Evolutionary conservation across 2,329 filamentous ascomycete species (phyloP).

Genomic region (Trematosphaeria pertusa): DNA sequence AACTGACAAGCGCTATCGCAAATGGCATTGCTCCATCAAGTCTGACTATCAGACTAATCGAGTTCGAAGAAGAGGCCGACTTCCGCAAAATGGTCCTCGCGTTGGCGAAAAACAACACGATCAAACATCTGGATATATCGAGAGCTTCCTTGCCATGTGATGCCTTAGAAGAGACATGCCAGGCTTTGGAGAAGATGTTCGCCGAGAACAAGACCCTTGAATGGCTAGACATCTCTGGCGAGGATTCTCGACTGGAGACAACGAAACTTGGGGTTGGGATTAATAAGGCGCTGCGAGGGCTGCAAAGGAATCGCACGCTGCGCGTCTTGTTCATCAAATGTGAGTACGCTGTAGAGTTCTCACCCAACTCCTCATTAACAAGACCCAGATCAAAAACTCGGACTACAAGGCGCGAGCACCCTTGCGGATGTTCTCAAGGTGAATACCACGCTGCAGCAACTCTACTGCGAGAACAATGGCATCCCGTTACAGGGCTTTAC

Average conservation of each 20-base stretch:
- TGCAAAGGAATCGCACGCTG: slow-evolving; percentile 69
- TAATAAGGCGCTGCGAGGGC: slow-evolving; percentile 68
- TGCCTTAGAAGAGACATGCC: slow-evolving; percentile 71
- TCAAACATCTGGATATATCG: slow-evolving; percentile 71
- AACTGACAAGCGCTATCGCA: slow-evolving; percentile 60
- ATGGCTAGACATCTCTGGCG: slow-evolving; percentile 73
- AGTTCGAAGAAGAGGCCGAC: slow-evolving; percentile 70
- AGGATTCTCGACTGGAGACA: slow-evolving; percentile 74
- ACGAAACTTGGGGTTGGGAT: slow-evolving; percentile 73
- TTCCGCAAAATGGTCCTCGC: slow-evolving; percentile 70
- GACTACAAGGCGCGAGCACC: slow-evolving; percentile 72
- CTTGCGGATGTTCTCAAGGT: slow-evolving; percentile 71
- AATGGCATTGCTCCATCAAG: slow-evolving; percentile 65
- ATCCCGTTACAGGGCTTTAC: slow-evolving; percentile 75
- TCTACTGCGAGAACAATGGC: slow-evolving; percentile 75
- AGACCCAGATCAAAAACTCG: slow-evolving; percentile 66
- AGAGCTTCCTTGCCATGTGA: slow-evolving; percentile 74
- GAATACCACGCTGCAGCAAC: slow-evolving; percentile 67
- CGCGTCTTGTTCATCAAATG: slow-evolving; percentile 68
- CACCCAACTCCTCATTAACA: slow-evolving; percentile 19
- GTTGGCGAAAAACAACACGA: slow-evolving; percentile 66
- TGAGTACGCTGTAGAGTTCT: slow-evolving; percentile 19
- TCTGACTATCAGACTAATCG: slow-evolving; percentile 71
- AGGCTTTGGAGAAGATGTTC: slow-evolving; percentile 68
- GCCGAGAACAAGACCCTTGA: slow-evolving; percentile 71